Conservation (phyloP, 805 yeast species). For the Cyberlindnera galapagoensis region DNA sequence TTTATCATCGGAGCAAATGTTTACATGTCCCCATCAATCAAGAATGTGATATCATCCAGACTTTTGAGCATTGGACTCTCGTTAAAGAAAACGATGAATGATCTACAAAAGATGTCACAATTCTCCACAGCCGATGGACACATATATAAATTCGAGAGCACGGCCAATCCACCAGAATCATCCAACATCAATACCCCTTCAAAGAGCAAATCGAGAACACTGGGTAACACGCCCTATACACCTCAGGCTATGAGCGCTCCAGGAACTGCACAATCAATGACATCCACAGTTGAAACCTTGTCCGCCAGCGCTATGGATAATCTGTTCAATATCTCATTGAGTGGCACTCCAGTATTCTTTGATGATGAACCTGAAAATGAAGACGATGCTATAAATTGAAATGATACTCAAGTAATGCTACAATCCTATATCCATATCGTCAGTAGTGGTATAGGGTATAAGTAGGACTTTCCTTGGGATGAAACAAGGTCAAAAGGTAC, state of each 20-base stretch:
- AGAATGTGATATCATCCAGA: conserved; percentile 67
- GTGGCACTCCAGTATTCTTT: conserved; percentile 14
- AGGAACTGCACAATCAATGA: conserved; percentile 1
- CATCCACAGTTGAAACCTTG: conserved; percentile 8
- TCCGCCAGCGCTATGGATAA: conserved; percentile 21
- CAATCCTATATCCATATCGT: too few species aligned
- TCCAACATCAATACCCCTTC: too few species aligned
- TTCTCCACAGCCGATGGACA: conserved; percentile 13
- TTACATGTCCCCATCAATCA: conserved; percentile 80
- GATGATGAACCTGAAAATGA: conserved; percentile 14
- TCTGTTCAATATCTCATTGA: conserved; percentile 20
- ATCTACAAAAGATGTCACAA: not conserved
- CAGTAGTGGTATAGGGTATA: too few species aligned
- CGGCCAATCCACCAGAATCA: conserved; percentile 9
- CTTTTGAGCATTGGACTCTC: conserved; percentile 34
- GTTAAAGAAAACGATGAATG: not conserved
- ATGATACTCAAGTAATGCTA: too few species aligned
- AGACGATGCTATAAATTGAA: too few species aligned
- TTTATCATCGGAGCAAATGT: conserved; percentile 89
- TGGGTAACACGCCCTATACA: conserved; percentile 23
- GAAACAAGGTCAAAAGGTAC: too few species aligned
- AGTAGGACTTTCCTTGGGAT: too few species aligned
- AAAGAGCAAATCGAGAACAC: conserved; percentile 19
- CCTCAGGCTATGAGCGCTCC: conserved; percentile 18
- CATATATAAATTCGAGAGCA: conserved; percentile 28